Percentiles rank a stretch among this genome's conserved stretches.
These are phyloP conservation scores for Thymus quinquecostatus DNA, from an alignment of 257 asterid genomes.

Conservation along the genomic window DNA sequence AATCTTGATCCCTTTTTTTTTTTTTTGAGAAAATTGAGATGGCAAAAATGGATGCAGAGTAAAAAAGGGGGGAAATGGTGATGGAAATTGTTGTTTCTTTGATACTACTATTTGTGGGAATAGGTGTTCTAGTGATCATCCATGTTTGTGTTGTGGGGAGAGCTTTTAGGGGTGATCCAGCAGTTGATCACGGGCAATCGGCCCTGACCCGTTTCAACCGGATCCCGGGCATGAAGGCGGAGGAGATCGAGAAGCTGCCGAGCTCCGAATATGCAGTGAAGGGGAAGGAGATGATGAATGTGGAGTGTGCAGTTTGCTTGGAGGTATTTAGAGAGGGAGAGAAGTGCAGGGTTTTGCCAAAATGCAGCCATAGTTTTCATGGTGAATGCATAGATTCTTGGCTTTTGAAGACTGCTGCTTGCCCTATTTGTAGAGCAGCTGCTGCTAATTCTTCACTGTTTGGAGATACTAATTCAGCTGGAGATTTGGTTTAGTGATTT, in stretches of 20 bases:
- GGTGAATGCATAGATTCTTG: slow-evolving; percentile 67
- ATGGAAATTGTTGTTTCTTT: slow-evolving; percentile 54
- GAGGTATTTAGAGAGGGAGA: slow-evolving; percentile 61
- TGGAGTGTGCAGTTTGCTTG: slow-evolving; percentile 68
- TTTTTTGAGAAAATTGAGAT: slow-evolving; percentile 3
- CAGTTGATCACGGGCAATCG: background rate
- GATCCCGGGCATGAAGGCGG: slow-evolving; percentile 46
- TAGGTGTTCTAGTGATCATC: slow-evolving; percentile 45
- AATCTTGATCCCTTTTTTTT: slow-evolving; percentile 9
- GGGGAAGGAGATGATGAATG: slow-evolving; percentile 26
- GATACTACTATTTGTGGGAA: slow-evolving; percentile 45
- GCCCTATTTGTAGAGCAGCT: slow-evolving; percentile 67
- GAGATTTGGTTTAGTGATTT: slow-evolving; percentile 30
- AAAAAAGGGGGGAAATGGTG: slow-evolving; percentile 29
- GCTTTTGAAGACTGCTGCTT: slow-evolving; percentile 58
- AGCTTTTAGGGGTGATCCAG: slow-evolving; percentile 39
- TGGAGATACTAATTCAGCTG: slow-evolving; percentile 27
- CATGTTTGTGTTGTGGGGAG: slow-evolving; percentile 70
- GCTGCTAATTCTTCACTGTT: slow-evolving; percentile 31
- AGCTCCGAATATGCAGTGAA: slow-evolving; percentile 50
- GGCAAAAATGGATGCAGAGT: background rate
- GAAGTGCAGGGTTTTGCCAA: slow-evolving; percentile 58
- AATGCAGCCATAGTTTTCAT: slow-evolving; percentile 61
- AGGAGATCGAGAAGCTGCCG: slow-evolving; percentile 60
- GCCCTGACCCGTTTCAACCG: slow-evolving; percentile 20